Evolutionary conservation across 2,329 filamentous ascomycete species (phyloP).

Genomic region (Cordyceps cateniannulata): DNA sequence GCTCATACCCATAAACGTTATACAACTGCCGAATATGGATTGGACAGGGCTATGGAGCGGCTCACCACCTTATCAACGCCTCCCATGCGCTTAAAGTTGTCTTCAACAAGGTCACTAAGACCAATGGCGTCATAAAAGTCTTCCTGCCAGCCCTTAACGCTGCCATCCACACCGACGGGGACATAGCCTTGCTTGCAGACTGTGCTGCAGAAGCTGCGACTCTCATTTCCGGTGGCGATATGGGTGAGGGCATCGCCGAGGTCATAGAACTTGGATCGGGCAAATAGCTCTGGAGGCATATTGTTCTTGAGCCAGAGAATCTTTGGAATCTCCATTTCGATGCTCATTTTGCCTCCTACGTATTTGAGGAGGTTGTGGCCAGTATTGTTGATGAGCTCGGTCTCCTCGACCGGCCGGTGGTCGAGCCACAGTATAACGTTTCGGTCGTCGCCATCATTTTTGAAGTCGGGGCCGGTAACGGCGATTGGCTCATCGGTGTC

Average conservation of each 20-base stretch:
- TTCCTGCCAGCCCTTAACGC: slow-evolving; percentile 96
- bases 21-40: neutral
- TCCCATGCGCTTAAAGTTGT: slow-evolving; percentile 89
- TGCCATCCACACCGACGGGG: slow-evolving; percentile 93
- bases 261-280: slow-evolving; percentile 95
- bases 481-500: slow-evolving; percentile 86
- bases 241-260: slow-evolving; percentile 89
- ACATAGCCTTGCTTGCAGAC: slow-evolving; percentile 98
- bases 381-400: slow-evolving; percentile 87
- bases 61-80: slow-evolving; percentile 92
- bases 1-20: neutral
- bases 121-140: slow-evolving; percentile 88
- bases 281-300: slow-evolving; percentile 88
- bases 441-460: slow-evolving; percentile 70
- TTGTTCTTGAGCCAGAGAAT: slow-evolving; percentile 97
- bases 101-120: slow-evolving; percentile 72
- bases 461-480: slow-evolving; percentile 83
- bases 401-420: slow-evolving; percentile 85
- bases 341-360: slow-evolving; percentile 96
- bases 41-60: slow-evolving; percentile 32
- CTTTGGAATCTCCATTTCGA: slow-evolving; percentile 99
- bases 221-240: slow-evolving; percentile 86
- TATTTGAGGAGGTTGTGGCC: slow-evolving; percentile 90
- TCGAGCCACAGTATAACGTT: slow-evolving; percentile 98
- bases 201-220: slow-evolving; percentile 87